Evolutionary conservation across 495 filamentous ascomycete species (phyloP).

Genomic region (Penicillium herquei): DNA sequence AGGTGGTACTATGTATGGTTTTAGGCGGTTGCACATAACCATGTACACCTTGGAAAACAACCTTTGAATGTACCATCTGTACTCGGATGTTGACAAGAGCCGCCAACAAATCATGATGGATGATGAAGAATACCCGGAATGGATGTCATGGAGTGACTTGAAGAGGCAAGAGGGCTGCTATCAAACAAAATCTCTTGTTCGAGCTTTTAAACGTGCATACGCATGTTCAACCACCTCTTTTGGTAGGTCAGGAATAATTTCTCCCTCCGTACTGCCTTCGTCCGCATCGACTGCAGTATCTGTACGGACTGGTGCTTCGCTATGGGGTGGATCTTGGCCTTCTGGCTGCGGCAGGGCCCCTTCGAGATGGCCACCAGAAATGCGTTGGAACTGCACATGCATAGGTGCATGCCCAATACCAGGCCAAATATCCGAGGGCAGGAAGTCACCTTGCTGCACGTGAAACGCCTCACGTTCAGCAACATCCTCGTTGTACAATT

Average conservation of each 20-base stretch:
- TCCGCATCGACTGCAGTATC: constrained; percentile 5
- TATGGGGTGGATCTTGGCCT: constrained; percentile 4
- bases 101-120: too few species aligned
- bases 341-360: constrained; percentile 11
- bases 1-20: neutral
- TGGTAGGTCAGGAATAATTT: constrained; percentile 53
- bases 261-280: constrained; percentile 25
- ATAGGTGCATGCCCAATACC: constrained; percentile 61
- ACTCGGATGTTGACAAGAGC: too few species aligned
- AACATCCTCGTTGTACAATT: constrained; percentile 71
- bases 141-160: neutral
- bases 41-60: too few species aligned
- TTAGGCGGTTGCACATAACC: too few species aligned
- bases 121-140: too few species aligned
- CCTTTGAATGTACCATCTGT: too few species aligned
- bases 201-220: constrained; percentile 35
- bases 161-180: neutral
- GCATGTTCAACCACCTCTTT: constrained; percentile 56
- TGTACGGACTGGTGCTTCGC: neutral
- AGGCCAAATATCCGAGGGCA: constrained; percentile 90
- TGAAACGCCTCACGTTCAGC: constrained; percentile 76
- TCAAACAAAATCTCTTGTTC: constrained; percentile 17
- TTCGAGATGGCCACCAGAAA: constrained; percentile 38
- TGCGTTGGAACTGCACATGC: constrained; percentile 52
- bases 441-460: constrained; percentile 76